A percentile compares a stretch with the other conserved stretches of the same genome.
These are phyloP conservation scores for Peniophora sp. DNA, from an alignment of 1,284 basidiomycete species.

Conservation along the genomic window DNA sequence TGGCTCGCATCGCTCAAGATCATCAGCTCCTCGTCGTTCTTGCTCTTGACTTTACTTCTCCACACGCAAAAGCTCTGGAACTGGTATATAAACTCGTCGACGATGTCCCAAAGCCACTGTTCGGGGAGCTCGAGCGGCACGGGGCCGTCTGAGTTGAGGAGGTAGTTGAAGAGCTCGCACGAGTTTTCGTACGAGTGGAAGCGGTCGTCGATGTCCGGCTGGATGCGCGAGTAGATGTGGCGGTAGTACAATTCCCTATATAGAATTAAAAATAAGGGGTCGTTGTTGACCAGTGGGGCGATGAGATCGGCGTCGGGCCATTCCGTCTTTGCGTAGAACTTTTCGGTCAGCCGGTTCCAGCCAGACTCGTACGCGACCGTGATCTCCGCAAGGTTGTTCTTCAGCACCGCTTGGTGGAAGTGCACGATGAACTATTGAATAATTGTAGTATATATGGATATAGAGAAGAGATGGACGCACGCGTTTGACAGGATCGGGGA, in stretches of 20 bases:
- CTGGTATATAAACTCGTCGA: slow-evolving; percentile 99
- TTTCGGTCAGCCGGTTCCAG: slow-evolving; percentile 95
- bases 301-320: slow-evolving; percentile 98
- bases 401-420: slow-evolving; percentile 82
- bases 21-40: slow-evolving; percentile 84
- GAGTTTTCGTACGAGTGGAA: slow-evolving; percentile 99
- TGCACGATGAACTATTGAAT: slow-evolving; percentile 76
- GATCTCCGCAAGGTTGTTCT: slow-evolving; percentile 85
- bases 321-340: slow-evolving; percentile 89
- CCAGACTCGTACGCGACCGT: slow-evolving; percentile 90
- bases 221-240: slow-evolving; percentile 92
- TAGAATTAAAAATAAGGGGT: slow-evolving; percentile 91
- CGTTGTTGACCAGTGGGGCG: slow-evolving; percentile 88
- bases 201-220: slow-evolving; percentile 94
- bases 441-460: background rate
- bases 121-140: slow-evolving; percentile 89
- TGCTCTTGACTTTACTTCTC: slow-evolving; percentile 78
- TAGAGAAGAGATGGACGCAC: slow-evolving; percentile 39
- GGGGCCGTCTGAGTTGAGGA: slow-evolving; percentile 90
- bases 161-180: slow-evolving; percentile 96
- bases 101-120: slow-evolving; percentile 99
- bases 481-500: slow-evolving; percentile 75
- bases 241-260: slow-evolving; percentile 94
- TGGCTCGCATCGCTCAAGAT: slow-evolving; percentile 77
- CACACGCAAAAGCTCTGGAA: slow-evolving; percentile 95